phyloP scores from a whole-genome alignment of 345 rosid genomes.

The Cardamine chenopodiifolia region DNA sequence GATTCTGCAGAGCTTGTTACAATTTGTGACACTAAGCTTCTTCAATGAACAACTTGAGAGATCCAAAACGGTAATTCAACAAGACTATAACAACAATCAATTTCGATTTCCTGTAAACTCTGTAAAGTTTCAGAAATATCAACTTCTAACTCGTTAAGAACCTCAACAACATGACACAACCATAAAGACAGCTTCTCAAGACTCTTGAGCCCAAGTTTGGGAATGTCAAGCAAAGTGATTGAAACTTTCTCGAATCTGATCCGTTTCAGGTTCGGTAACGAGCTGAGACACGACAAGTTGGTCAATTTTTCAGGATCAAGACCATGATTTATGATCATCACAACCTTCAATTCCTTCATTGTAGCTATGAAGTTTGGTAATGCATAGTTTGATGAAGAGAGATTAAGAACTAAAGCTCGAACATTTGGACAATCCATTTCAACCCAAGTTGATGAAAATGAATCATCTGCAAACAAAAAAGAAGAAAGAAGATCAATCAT shows the following conservation, averaged over 20 bases:
- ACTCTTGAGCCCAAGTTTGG: conserved; percentile 26
- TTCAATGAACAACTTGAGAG: conserved; percentile 45
- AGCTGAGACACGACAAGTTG: conserved; percentile 45
- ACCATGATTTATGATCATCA: conserved; percentile 51
- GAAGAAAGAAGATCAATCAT: neutral
- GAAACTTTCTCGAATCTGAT: conserved; percentile 55
- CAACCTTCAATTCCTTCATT: conserved; percentile 51
- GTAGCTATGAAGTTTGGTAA: conserved; percentile 55
- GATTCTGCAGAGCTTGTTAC: conserved; percentile 51
- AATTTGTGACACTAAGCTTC: conserved; percentile 60
- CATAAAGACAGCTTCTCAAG: conserved; percentile 54
- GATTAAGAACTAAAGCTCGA: conserved; percentile 53
- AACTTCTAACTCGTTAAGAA: neutral
- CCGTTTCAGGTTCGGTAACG: conserved; percentile 50
- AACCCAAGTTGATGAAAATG: conserved; percentile 51
- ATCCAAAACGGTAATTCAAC: conserved; percentile 43
- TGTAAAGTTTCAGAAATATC: conserved; percentile 42
- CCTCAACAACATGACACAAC: conserved; percentile 47
- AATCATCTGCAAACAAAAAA: conserved; percentile 46
- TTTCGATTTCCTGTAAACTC: conserved; percentile 52
- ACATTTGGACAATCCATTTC: conserved; percentile 49
- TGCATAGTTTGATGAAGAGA: conserved; percentile 45
- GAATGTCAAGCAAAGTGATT: conserved; percentile 33
- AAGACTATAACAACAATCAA: conserved; percentile 53
- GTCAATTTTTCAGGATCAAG: conserved; percentile 40